These are phyloP conservation scores for Parietichytrium sp. DNA, from an alignment of 108 stramenopile species.

Conservation along the genomic window DNA sequence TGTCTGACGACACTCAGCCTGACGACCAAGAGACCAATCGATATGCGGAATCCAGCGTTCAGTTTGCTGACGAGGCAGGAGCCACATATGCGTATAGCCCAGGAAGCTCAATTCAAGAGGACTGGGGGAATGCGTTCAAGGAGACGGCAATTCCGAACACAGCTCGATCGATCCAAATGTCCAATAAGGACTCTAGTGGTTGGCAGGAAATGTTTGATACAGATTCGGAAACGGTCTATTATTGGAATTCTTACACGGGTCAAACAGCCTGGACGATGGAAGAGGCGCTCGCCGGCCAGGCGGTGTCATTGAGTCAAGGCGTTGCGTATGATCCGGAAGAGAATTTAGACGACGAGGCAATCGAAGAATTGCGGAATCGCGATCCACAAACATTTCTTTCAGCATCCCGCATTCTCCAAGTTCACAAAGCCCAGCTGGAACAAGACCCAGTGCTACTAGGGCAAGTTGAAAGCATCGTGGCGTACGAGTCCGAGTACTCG, in stretches of 20 bases:
- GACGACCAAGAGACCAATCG: background rate
- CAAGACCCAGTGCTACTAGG: background rate
- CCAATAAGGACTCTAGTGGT: too few relatives aligned
- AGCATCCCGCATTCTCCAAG: background rate
- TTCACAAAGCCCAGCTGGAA: background rate
- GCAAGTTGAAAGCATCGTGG: background rate
- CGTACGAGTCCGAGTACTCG: background rate
- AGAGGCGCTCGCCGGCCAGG: conserved; percentile 1
- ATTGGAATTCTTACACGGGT: background rate
- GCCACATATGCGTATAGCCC: background rate
- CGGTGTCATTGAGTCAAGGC: too few relatives aligned
- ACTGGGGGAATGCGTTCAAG: background rate
- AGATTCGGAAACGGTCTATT: background rate
- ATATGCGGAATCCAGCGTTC: background rate
- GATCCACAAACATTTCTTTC: background rate
- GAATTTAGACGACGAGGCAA: too few relatives aligned
- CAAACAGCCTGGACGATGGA: background rate
- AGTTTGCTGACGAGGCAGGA: background rate
- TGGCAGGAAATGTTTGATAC: conserved; percentile 25
- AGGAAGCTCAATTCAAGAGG: background rate
- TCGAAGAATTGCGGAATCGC: too few relatives aligned
- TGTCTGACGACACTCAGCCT: background rate
- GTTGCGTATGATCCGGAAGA: too few relatives aligned
- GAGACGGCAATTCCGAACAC: too few relatives aligned
- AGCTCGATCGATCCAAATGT: too few relatives aligned